Percentiles rank a stretch among this genome's conserved stretches.
These are phyloP conservation scores for Tulasnella sp. DNA, from an alignment of 768 basidiomycete genomes.

Conservation along the genomic window DNA sequence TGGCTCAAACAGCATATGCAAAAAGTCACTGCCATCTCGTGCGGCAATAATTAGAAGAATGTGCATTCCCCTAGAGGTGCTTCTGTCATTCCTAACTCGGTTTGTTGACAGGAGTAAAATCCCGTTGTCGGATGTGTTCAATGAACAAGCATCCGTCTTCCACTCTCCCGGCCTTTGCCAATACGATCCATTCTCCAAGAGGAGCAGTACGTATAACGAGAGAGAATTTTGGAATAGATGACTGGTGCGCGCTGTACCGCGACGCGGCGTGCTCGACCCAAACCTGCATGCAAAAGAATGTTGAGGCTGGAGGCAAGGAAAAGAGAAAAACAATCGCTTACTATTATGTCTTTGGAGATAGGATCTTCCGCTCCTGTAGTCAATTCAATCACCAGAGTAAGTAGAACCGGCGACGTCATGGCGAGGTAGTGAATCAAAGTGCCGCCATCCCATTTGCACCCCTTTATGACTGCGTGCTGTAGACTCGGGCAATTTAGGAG, in stretches of 20 bases:
- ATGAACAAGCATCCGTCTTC: neutral
- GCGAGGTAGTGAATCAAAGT: neutral
- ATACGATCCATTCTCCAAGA: neutral
- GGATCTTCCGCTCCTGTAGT: neutral
- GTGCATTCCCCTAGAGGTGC: neutral
- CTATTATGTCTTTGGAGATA: neutral
- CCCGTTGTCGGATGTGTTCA: neutral
- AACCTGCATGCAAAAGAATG: neutral
- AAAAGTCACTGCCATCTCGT: too few species aligned
- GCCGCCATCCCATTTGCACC: neutral
- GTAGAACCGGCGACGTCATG: neutral
- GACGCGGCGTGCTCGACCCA: neutral
- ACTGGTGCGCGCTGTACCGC: neutral
- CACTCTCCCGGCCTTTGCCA: neutral
- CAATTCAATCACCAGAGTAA: neutral
- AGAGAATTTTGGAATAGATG: neutral
- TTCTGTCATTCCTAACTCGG: neutral
- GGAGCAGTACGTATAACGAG: neutral
- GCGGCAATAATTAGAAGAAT: too few species aligned
- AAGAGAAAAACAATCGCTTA: neutral
- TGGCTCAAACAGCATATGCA: too few species aligned
- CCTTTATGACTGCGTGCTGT: neutral
- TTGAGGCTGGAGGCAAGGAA: neutral
- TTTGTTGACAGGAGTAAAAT: neutral
- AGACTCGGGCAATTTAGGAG: neutral